These are phyloP conservation scores for Ophiostoma sp. DNA, from an alignment of 2,329 filamentous ascomycete species.

Conservation along the genomic window DNA sequence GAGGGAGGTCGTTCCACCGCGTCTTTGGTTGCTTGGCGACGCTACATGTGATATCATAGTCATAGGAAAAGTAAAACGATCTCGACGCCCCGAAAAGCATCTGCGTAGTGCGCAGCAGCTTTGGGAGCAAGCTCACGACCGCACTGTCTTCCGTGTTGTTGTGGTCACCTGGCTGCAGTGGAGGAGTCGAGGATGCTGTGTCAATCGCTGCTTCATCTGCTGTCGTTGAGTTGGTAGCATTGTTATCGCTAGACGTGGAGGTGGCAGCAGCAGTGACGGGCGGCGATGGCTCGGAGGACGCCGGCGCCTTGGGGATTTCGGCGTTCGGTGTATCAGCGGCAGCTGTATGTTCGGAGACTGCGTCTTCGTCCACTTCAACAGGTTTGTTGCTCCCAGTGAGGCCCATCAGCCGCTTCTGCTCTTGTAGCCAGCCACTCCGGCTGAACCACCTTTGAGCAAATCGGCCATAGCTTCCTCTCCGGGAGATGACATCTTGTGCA, in stretches of 20 bases:
- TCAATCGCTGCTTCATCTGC: not conserved
- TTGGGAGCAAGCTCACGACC: slow-evolving; percentile 68
- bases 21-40: slow-evolving; percentile 42
- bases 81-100: slow-evolving; percentile 78
- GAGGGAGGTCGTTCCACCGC: slow-evolving; percentile 54
- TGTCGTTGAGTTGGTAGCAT: not conserved
- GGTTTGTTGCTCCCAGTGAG: slow-evolving; percentile 57
- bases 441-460: slow-evolving; percentile 94
- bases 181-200: slow-evolving; percentile 13
- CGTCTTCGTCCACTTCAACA: slow-evolving; percentile 27
- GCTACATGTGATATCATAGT: slow-evolving; percentile 82
- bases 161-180: not conserved
- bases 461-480: slow-evolving; percentile 78
- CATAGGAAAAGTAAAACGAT: slow-evolving; percentile 95
- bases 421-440: slow-evolving; percentile 74
- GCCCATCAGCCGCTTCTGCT: slow-evolving; percentile 68
- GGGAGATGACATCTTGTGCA: slow-evolving; percentile 83
- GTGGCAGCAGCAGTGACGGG: not conserved
- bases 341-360: slow-evolving; percentile 15
- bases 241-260: not conserved
- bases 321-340: not conserved
- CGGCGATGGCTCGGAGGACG: not conserved
- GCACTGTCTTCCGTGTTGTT: slow-evolving; percentile 35
- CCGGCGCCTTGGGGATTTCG: not conserved
- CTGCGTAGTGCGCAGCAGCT: slow-evolving; percentile 78